Percentiles rank a stretch among this genome's conserved stretches.
phyloP scores from a whole-genome alignment of 805 yeast genomes.

The Lachancea dasiensis region DNA sequence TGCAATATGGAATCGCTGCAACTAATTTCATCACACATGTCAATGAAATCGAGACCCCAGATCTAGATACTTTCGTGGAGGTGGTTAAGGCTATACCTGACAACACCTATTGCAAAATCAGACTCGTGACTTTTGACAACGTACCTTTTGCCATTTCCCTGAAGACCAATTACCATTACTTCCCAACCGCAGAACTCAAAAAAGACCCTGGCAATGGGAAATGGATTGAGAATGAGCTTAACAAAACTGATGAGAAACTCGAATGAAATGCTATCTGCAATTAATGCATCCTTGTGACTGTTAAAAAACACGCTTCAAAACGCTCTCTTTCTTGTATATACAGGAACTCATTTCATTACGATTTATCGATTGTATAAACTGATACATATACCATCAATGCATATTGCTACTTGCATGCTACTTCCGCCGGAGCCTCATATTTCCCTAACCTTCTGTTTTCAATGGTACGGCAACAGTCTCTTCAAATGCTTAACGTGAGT shows the following conservation, averaged over 20 bases:
- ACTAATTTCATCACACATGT: constrained; percentile 88
- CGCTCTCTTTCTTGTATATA: constrained; percentile 2
- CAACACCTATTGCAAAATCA: constrained; percentile 70
- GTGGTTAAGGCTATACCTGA: constrained; percentile 71
- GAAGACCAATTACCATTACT: constrained; percentile 84
- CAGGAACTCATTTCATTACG: constrained; percentile 1
- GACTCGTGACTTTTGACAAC: constrained; percentile 79
- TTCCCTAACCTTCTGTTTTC: too few species aligned
- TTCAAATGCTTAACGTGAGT: constrained; percentile 54
- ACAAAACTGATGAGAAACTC: constrained; percentile 30
- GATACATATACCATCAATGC: neutral
- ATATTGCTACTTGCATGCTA: neutral
- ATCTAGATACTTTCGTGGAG: constrained; percentile 57
- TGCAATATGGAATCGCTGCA: constrained; percentile 69
- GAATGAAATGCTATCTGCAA: neutral
- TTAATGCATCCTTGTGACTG: neutral
- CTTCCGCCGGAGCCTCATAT: too few species aligned
- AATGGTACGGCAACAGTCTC: constrained; percentile 46
- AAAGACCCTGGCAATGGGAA: constrained; percentile 41
- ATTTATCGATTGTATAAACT: constrained; percentile 2
- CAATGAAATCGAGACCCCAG: constrained; percentile 68
- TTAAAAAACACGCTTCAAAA: too few species aligned
- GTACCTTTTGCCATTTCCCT: constrained; percentile 81
- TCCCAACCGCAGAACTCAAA: constrained; percentile 62
- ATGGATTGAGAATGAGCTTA: constrained; percentile 51